Evolutionary conservation across 805 yeast species (phyloP), one percentile per base, ranked within the genome.

Genomic region (Candida palmyrensis): DNA sequence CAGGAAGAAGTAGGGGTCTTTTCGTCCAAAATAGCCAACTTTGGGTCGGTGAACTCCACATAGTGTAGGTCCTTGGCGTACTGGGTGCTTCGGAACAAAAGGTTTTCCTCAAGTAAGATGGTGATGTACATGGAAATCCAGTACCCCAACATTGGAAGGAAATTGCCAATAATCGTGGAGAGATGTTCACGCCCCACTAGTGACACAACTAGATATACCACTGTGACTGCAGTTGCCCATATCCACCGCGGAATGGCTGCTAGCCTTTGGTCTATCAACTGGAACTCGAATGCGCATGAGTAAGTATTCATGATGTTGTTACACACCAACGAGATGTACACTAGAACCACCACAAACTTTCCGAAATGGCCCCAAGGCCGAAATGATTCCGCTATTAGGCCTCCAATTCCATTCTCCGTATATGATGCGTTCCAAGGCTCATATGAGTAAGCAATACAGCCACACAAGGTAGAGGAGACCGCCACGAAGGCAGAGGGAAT

Each of bases 101-200:
- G 17, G 47, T 61, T 62, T 32, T 62, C 68, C 33, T 62, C 64
- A 18, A 62, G 36, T 27, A 62, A 48, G 6, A 62, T 39, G 14
- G 48, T 41, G 32, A 62, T 55, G 44, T 62, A 62, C 53, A 62
- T 59, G 34, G 62, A 51, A 27, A 62, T 49, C 68, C 68, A 62
- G 45, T 62, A 62, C 5, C 64, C 68, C 10, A 62, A 50, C 68
- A 62, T 62, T 5, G 68, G 68, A 36, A 62, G 48, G 43, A 62
- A 62, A 35, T 62, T 62, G 15, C 62, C 53, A 43, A 62, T 44
- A 31, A 61, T 59, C 6, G 57, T 40, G 25, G 63, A 53, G 12
- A 59, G 53, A 31, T 53, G 49, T 41, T 57, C 44, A 22, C 57
- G 47, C 6, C 68, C 68, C 3, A 49, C 57, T 18, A 62, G 33